These are phyloP conservation scores for Metarhizium rileyi DNA, from an alignment of 2,329 filamentous ascomycete species.

Conservation along the genomic window DNA sequence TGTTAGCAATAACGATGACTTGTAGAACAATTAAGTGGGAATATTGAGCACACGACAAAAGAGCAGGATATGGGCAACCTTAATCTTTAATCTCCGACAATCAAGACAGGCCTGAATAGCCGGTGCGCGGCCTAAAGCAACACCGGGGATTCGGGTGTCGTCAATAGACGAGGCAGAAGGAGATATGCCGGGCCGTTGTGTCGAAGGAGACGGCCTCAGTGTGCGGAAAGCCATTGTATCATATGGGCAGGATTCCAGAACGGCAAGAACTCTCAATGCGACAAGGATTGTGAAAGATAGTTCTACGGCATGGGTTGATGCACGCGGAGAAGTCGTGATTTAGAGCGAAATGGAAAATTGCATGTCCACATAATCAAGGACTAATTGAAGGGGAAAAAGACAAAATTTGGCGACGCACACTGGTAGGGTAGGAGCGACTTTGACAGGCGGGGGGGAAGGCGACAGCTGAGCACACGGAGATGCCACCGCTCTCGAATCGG, in stretches of 20 bases:
- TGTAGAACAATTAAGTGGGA: neutral
- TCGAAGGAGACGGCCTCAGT: neutral
- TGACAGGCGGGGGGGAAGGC: neutral
- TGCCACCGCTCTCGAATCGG: neutral
- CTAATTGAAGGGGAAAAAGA: neutral
- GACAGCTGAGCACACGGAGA: neutral
- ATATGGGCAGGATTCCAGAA: neutral
- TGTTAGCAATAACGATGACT: neutral
- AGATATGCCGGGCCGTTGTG: neutral
- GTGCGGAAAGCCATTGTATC: neutral
- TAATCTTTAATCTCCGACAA: neutral
- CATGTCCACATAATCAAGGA: too few relatives aligned
- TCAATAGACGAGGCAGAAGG: neutral
- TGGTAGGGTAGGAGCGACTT: neutral
- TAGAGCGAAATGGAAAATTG: too few relatives aligned
- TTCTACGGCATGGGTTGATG: too few relatives aligned
- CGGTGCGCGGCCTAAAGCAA: neutral
- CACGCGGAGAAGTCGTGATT: too few relatives aligned
- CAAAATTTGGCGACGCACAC: neutral
- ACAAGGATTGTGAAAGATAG: too few relatives aligned
- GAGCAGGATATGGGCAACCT: neutral
- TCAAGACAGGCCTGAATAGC: neutral
- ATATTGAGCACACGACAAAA: neutral
- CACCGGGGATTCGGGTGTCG: neutral
- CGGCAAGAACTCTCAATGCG: too few relatives aligned